Evolutionary conservation across 2,329 filamentous ascomycete genomes (phyloP), one percentile per base, ranked within the genome.

Genomic region (Trichophyton equinum): DNA sequence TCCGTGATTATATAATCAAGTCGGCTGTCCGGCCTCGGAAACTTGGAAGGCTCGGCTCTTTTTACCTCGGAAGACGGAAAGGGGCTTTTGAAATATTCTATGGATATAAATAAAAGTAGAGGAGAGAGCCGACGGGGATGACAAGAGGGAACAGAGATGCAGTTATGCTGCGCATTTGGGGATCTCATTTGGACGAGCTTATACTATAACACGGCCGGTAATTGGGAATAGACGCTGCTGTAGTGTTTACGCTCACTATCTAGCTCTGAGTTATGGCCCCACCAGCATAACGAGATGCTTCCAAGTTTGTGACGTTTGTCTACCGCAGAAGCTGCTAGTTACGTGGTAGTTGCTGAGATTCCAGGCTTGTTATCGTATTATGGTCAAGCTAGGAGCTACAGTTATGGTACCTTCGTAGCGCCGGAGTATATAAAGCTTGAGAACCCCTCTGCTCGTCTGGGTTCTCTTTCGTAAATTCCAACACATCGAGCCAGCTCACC

Each of bases 241-340:
- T 30, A 6, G 5, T 47, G 18, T 47, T 46, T 47, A 20, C 44
- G 9, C 11, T 25, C 27, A 30, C 27, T 38, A 13, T 47, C 11
- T 9, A 20, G 3, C 18, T 2, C n/a, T 47, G 18, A 13, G 51
- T 55, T 55, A 55, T 55, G 27, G 51, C n/a, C 27, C 30, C 30
- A 20, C 51, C 51, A 55, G 30, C 51, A 55, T 55, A 55, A 55
- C 51, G 51, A 55, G 13, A 55, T 55, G 27, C n/a, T 30, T 30
- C 27, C 27, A 30, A 30, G 27, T 30, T 30, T 15, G 49, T 30
- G 22, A 53, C 33, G 49, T 30, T 53, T 30, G 22, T 4, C 7
- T 51, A 9, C n/a, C 40, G 15, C 20, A 25, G 46, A 13, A 42
- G 38, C n/a, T 4, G 8, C 38, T 6, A 30, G 27, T 30, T 38